Percentiles rank a stretch among this genome's conserved stretches.
These are phyloP conservation scores for Heteromeles arbutifolia DNA, from an alignment of 306 rosid species.

Conservation along the genomic window DNA sequence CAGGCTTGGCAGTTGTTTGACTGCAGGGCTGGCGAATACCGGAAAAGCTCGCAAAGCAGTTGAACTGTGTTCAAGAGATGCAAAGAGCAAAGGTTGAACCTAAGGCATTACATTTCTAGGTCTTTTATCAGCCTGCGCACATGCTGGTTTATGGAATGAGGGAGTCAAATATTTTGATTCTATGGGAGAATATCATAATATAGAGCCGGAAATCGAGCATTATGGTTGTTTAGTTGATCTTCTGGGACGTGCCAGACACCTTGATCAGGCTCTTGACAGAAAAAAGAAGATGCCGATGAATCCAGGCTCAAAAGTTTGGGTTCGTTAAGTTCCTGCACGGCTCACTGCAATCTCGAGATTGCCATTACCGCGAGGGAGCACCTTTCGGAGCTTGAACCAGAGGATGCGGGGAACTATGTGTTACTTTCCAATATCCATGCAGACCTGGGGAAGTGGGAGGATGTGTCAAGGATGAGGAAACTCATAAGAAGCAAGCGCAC, in stretches of 20 bases:
- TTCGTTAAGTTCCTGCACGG: conserved; percentile 67
- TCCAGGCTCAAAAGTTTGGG: conserved; percentile 78
- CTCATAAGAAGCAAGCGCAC: conserved; percentile 45
- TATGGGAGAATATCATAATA: conserved; percentile 32
- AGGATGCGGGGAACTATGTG: conserved; percentile 74
- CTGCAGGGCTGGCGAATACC: conserved; percentile 61
- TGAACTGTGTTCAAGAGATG: conserved; percentile 52
- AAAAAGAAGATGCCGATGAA: conserved; percentile 58
- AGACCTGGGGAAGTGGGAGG: conserved; percentile 71
- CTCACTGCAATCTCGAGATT: conserved; percentile 53
- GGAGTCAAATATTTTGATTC: conserved; percentile 56
- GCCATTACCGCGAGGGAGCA: conserved; percentile 57
- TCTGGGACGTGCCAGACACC: conserved; percentile 61
- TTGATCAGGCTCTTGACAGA: conserved; percentile 52
- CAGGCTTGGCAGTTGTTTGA: conserved; percentile 54
- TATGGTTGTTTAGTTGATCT: conserved; percentile 85
- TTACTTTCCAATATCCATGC: conserved; percentile 72
- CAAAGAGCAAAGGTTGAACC: conserved; percentile 37
- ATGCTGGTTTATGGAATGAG: conserved; percentile 61
- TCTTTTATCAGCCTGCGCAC: conserved; percentile 66
- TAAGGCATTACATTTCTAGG: conserved; percentile 65
- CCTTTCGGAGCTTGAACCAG: conserved; percentile 64
- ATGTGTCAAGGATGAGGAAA: conserved; percentile 55
- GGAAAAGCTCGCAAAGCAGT: conserved; percentile 61
- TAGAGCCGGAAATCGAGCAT: conserved; percentile 59